Evolutionary conservation across 305 asterid species (phyloP).

Genomic region (Fraxinus latifolia): DNA sequence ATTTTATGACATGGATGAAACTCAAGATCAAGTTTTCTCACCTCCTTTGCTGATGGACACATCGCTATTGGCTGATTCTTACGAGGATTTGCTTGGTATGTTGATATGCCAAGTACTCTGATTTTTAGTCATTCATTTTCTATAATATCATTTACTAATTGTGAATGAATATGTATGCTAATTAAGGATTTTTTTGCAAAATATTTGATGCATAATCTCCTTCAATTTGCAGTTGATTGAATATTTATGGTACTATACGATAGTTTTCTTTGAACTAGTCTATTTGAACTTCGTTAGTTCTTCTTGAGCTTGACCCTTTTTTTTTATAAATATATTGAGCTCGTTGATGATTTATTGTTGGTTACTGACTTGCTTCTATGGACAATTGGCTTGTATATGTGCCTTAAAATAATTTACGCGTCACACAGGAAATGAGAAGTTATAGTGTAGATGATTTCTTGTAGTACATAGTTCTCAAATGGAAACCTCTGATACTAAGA

Average conservation of each 20-base stretch:
- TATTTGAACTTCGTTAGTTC: neutral
- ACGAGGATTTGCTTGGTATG: slow-evolving; percentile 91
- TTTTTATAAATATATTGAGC: neutral
- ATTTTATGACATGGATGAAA: slow-evolving; percentile 63
- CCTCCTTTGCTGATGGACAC: slow-evolving; percentile 91
- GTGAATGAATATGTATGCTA: neutral
- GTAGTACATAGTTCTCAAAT: neutral
- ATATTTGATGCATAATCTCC: slow-evolving; percentile 9
- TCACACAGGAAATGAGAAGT: neutral
- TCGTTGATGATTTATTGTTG: neutral
- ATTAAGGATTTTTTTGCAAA: slow-evolving; percentile 19
- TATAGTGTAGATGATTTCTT: neutral
- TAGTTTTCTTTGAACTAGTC: neutral
- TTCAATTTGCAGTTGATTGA: slow-evolving; percentile 8
- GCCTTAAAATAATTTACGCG: neutral
- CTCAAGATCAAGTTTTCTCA: slow-evolving; percentile 82
- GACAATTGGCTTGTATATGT: neutral
- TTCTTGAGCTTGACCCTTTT: neutral
- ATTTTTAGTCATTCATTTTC: slow-evolving; percentile 15
- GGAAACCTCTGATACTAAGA: neutral
- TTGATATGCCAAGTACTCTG: slow-evolving; percentile 14
- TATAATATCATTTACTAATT: slow-evolving; percentile 11
- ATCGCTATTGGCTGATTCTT: slow-evolving; percentile 65
- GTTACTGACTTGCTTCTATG: neutral
- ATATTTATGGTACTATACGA: neutral